phyloP scores from a whole-genome alignment of 106 monocot genomes.

The Ottelia alismoides region DNA sequence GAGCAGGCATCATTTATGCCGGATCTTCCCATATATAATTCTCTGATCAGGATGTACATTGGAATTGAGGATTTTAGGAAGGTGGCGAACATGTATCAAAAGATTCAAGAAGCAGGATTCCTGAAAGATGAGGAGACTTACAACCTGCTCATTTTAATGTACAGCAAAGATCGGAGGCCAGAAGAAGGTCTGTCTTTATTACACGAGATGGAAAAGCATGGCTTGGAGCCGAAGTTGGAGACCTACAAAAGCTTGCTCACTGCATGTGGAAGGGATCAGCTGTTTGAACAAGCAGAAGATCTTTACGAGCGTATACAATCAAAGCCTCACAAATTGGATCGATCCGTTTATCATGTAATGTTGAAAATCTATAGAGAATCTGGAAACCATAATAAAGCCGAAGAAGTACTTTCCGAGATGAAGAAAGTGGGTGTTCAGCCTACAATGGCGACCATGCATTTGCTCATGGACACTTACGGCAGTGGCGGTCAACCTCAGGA shows the following conservation, averaged over 20 bases:
- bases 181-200: conserved; percentile 82
- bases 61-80: conserved; percentile 59
- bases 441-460: conserved; percentile 91
- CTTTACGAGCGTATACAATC: conserved; percentile 50
- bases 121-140: conserved; percentile 71
- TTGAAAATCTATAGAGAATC: conserved; percentile 89
- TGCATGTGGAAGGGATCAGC: conserved; percentile 59
- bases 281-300: conserved; percentile 81
- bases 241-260: conserved; percentile 92
- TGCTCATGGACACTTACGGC: conserved; percentile 90
- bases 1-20: conserved; percentile 71
- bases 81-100: conserved; percentile 45
- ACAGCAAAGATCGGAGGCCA: conserved; percentile 72
- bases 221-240: conserved; percentile 63
- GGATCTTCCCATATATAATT: conserved; percentile 64
- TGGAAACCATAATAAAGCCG: conserved; percentile 68
- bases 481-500: conserved; percentile 60
- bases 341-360: conserved; percentile 84
- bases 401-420: conserved; percentile 64
- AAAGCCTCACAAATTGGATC: conserved; percentile 46
- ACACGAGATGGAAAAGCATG: conserved; percentile 62
- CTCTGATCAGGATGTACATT: conserved; percentile 79
- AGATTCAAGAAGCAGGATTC: conserved; percentile 38
- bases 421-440: conserved; percentile 72
- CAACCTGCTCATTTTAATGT: conserved; percentile 68